Evolutionary conservation across 2,329 filamentous ascomycete genomes (phyloP), one percentile per base, ranked within the genome.

Genomic region (Canariomyces notabilis): DNA sequence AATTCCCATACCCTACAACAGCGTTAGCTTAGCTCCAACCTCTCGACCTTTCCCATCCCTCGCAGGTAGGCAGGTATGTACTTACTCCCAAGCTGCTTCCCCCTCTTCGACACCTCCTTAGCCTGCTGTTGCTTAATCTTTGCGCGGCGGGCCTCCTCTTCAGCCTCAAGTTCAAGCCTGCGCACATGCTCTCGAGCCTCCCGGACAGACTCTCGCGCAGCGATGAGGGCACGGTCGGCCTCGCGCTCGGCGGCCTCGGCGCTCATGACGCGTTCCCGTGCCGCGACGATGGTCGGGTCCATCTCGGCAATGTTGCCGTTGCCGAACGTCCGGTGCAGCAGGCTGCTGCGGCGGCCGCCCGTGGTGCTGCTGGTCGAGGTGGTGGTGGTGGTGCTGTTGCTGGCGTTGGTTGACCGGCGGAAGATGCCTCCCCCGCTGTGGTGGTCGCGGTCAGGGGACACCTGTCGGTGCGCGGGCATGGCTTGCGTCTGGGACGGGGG

Each of bases 121-220:
- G 82, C 83, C 59, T 85, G 78, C 42, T 73, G 71, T 64, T 83
- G 75, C 75, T 87, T 86, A 42, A 85, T 77, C 73, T 80, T 83
- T 2, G 82, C 82, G 34, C 75, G 64, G 18, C 81, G 68, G 2
- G 82, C 77, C 59, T 84, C 80, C 64, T 83, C 80, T 56, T 72
- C 73, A 1, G 82, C 82, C 66, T 87, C 83, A 42, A 72, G 62
- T 69, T 86, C 83, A 4, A 87, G 65, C 12, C 71, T 65, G 66
- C 74, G 77, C 2, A 85, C 79, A 51, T 85, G 75, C 37, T 81
- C 80, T 23, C 77, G 69, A 0, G 83, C 83, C 53, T 83, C 79
- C 20, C 74, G 71, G 0, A 85, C 83, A 2, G 76, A 75, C 44
- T 65, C 60, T 23, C 70, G 58, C 43, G 77, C 70, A 0, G 82